These are phyloP conservation scores for Lonicera japonica DNA, from an alignment of 129 eudicot species.

Conservation along the genomic window DNA sequence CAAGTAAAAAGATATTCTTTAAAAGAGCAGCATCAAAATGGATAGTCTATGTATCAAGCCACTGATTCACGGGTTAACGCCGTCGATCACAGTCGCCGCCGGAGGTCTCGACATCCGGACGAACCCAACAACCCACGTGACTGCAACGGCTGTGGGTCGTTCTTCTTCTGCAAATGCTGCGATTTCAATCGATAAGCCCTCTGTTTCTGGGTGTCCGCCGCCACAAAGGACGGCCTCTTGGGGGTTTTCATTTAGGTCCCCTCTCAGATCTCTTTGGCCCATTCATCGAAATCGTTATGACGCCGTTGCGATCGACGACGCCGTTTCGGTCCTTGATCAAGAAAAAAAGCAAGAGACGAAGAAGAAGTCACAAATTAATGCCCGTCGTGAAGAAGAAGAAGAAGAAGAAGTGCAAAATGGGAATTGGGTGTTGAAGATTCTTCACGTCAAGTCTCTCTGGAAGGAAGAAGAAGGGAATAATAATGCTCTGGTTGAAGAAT, in stretches of 20 bases:
- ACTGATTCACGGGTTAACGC: conserved; percentile 49
- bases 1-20: background rate
- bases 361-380: conserved; percentile 1
- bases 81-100: conserved; percentile 36
- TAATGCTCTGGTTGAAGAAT: conserved; percentile 1
- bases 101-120: conserved; percentile 35
- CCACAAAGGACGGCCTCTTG: conserved; percentile 34
- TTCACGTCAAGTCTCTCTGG: conserved; percentile 68
- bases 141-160: conserved; percentile 34
- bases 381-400: conserved; percentile 5
- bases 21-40: conserved; percentile 25
- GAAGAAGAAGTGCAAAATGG: conserved; percentile 21
- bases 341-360: background rate
- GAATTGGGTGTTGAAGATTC: conserved; percentile 78
- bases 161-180: background rate
- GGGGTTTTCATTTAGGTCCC: conserved; percentile 61
- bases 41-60: conserved; percentile 54
- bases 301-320: conserved; percentile 61
- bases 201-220: conserved; percentile 34
- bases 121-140: conserved; percentile 14
- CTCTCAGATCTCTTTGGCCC: conserved; percentile 60
- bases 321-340: conserved; percentile 41
- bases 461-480: conserved; percentile 10
- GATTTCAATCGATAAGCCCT: conserved; percentile 13
- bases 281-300: conserved; percentile 21